Percentiles rank a stretch among this genome's conserved stretches.
Conservation (phyloP, 768 basidiomycete species). For the Steccherinum ochraceum region DNA sequence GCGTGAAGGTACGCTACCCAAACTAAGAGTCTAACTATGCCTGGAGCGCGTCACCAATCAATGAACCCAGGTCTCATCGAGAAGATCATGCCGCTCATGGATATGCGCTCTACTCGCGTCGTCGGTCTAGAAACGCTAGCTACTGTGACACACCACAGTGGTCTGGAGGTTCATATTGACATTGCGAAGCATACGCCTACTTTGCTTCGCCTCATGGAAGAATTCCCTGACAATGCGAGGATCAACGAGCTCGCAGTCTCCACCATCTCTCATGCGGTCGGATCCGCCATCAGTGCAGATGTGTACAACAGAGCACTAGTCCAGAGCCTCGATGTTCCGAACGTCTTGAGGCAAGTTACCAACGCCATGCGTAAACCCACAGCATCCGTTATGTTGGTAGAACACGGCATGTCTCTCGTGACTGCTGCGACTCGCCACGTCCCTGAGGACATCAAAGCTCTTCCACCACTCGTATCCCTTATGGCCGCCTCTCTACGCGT, state of each 20-base stretch:
- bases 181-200: constrained; percentile 40
- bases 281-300: constrained; percentile 35
- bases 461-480: constrained; percentile 39
- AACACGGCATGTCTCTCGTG: constrained; percentile 47
- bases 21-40: no score
- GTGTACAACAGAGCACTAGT: constrained; percentile 21
- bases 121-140: constrained; percentile 50
- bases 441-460: constrained; percentile 35
- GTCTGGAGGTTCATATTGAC: constrained; percentile 38
- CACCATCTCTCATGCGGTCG: constrained; percentile 46
- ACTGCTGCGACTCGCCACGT: constrained; percentile 38
- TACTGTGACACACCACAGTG: constrained; percentile 59
- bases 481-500: constrained; percentile 52
- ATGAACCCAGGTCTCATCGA: constrained; percentile 44
- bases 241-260: constrained; percentile 45
- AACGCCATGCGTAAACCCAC: constrained; percentile 38
- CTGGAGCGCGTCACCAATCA: no score
- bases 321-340: constrained; percentile 16
- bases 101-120: constrained; percentile 40
- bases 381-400: constrained; percentile 35
- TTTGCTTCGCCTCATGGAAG: constrained; percentile 40
- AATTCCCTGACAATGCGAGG: constrained; percentile 43
- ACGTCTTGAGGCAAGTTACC: constrained; percentile 37
- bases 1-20: constrained; percentile 53
- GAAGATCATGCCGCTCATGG: constrained; percentile 51